Percentiles rank a stretch among this genome's conserved stretches.
phyloP scores from a whole-genome alignment of 1,139 yeast genomes.

The Geotrichum siamense region DNA sequence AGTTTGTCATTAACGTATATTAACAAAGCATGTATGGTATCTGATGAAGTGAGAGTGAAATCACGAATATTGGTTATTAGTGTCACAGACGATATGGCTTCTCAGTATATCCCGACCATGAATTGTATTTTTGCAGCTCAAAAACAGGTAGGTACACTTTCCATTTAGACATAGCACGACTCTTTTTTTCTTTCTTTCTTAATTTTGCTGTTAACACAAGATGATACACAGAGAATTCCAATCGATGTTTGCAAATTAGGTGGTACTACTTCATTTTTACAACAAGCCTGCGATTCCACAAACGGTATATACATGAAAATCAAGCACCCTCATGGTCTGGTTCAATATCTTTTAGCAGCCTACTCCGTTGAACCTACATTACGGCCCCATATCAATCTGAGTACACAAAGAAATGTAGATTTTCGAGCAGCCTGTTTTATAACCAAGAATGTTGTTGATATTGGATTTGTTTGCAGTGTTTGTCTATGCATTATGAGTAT shows the following conservation, averaged over 20 bases:
- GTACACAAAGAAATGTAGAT: slow-evolving; percentile 81
- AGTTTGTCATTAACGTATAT: slow-evolving; percentile 73
- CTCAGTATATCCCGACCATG: slow-evolving; percentile 90
- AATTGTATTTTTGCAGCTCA: slow-evolving; percentile 95
- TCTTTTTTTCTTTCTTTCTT: not conserved
- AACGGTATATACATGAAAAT: slow-evolving; percentile 77
- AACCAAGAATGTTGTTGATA: slow-evolving; percentile 80
- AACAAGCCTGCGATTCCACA: slow-evolving; percentile 95
- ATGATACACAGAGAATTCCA: slow-evolving; percentile 47
- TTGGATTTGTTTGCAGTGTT: slow-evolving; percentile 93
- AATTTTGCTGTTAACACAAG: not conserved
- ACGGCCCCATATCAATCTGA: slow-evolving; percentile 65
- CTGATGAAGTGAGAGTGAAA: slow-evolving; percentile 40
- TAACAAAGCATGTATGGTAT: slow-evolving; percentile 44
- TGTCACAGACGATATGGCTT: slow-evolving; percentile 67
- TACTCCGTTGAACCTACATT: slow-evolving; percentile 78
- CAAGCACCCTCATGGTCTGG: slow-evolving; percentile 66
- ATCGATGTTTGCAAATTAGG: slow-evolving; percentile 88
- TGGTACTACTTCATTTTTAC: slow-evolving; percentile 70
- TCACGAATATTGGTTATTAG: slow-evolving; percentile 70
- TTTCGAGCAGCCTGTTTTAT: slow-evolving; percentile 92
- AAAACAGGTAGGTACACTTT: slow-evolving; percentile 44
- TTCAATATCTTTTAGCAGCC: slow-evolving; percentile 59
- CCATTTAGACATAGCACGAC: too few species aligned
- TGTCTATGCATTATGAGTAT: slow-evolving; percentile 62